Base-by-base conservation (phyloP, 257 asterid genomes). In the Solanum clarkiae region DNA sequence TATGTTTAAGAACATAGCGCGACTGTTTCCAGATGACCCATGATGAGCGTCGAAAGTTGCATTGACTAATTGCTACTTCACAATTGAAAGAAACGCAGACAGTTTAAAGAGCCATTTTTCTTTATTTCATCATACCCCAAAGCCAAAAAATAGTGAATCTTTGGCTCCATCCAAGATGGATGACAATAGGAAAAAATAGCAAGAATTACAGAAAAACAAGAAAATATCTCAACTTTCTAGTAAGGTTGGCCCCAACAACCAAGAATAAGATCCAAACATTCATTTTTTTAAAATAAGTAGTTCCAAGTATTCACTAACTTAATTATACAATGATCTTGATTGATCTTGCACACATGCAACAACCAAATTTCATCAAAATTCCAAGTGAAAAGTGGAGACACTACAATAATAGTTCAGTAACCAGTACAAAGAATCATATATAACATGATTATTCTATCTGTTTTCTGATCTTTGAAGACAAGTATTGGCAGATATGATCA, bases 401-500 rank as follows among this genome's bases (percentile, higher is more conserved):
- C 24, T 22, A 47, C 22, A 75, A 75, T 77, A 77, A 51, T 77
- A 51, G 82, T 10, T 77, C 82, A 24, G 63, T 51, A 77, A 77
- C 24, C 45, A 51, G 63, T 77, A 29, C 63, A 77, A 24, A 51
- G 63, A 53, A 53, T 26, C 82, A 77, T 66, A 15, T 8, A 32
- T 29, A 53, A 66, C 55, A 69, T 75, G 82, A 75, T 24, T 75
- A 24, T 22, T 13, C 20, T 3, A 8, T 55, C 40, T 29, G 66
- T 51, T 86, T 54, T 49, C 81, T 81, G 65, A 60, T 20, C 86
- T 84, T 70, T 75, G 82, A 74, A 20, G 63, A 68, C 68, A 88
- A 86, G 82, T 14, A 82, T 63, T 66, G 63, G 49, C n/a, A 22
- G 29, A 53, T 79, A 10, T 79, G 29, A 79, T 53, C 62, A 75